These are phyloP conservation scores for Pisolithus albus DNA, from an alignment of 768 basidiomycete species.

Conservation along the genomic window DNA sequence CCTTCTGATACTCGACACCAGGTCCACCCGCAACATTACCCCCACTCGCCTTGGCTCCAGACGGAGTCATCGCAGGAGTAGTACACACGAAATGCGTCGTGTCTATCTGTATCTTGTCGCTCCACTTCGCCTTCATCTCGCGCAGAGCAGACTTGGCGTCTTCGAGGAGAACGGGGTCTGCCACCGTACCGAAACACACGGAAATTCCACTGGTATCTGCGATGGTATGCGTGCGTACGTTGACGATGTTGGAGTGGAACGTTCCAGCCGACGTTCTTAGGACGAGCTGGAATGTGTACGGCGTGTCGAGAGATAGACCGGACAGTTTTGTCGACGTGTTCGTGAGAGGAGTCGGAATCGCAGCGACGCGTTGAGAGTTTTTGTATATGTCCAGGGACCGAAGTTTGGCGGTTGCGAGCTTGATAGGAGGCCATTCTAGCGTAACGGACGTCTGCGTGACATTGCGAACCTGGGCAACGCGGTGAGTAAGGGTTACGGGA, in stretches of 20 bases:
- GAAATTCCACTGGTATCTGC: slow-evolving; percentile 90
- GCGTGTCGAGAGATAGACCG: slow-evolving; percentile 71
- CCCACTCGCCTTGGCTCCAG: slow-evolving; percentile 50
- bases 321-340: slow-evolving; percentile 89
- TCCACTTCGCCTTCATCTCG: slow-evolving; percentile 88
- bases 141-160: slow-evolving; percentile 74
- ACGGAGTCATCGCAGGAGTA: slow-evolving; percentile 66
- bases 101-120: slow-evolving; percentile 91
- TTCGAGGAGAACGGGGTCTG: slow-evolving; percentile 69
- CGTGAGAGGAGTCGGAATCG: slow-evolving; percentile 72
- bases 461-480: slow-evolving; percentile 64
- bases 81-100: slow-evolving; percentile 98
- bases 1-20: slow-evolving; percentile 90
- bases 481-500: not conserved
- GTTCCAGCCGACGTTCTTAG: slow-evolving; percentile 90
- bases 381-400: slow-evolving; percentile 90
- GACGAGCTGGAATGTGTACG: slow-evolving; percentile 92
- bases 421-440: slow-evolving; percentile 86
- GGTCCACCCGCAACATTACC: slow-evolving; percentile 50
- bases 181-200: slow-evolving; percentile 90
- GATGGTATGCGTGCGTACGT: slow-evolving; percentile 89
- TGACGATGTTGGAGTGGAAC: slow-evolving; percentile 76
- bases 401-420: slow-evolving; percentile 80
- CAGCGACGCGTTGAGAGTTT: slow-evolving; percentile 80
- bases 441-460: slow-evolving; percentile 96